phyloP scores from a whole-genome alignment of 2,329 filamentous ascomycete species.

The Calonectria hawksworthii region DNA sequence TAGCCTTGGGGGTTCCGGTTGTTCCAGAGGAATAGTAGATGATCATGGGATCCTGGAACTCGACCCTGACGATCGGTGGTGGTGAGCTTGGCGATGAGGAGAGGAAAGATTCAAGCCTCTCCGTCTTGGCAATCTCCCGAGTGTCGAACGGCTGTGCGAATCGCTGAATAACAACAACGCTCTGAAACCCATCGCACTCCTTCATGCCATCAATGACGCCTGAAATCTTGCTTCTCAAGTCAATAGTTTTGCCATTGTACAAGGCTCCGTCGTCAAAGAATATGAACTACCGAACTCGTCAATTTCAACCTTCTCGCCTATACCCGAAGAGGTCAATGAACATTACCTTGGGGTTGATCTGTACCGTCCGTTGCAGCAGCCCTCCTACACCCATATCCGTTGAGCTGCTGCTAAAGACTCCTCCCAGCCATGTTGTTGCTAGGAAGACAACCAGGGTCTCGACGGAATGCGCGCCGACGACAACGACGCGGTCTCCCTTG shows the following conservation, averaged over 20 bases:
- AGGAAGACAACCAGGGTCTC: constrained; percentile 81
- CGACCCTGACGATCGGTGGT: constrained; percentile 71
- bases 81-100: constrained; percentile 46
- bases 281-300: constrained; percentile 65
- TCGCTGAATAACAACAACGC: constrained; percentile 75
- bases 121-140: constrained; percentile 61
- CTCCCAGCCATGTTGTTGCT: constrained; percentile 79
- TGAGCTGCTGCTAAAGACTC: constrained; percentile 80
- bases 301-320: not conserved
- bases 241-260: constrained; percentile 83
- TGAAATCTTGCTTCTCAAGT: constrained; percentile 80
- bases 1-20: constrained; percentile 87
- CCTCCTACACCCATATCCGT: constrained; percentile 89
- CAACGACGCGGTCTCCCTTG: constrained; percentile 81
- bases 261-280: constrained; percentile 86
- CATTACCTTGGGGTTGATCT: constrained; percentile 77
- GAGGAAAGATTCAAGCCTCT: constrained; percentile 63
- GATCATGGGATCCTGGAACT: constrained; percentile 81
- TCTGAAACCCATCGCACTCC: constrained; percentile 71
- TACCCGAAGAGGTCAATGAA: not conserved
- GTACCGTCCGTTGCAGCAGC: constrained; percentile 79
- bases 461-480: constrained; percentile 81
- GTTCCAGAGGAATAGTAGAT: constrained; percentile 87
- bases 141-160: constrained; percentile 75
- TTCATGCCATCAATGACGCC: constrained; percentile 78